These are phyloP conservation scores for Colletotrichum salicis DNA, from an alignment of 2,329 filamentous ascomycete species.

Conservation along the genomic window DNA sequence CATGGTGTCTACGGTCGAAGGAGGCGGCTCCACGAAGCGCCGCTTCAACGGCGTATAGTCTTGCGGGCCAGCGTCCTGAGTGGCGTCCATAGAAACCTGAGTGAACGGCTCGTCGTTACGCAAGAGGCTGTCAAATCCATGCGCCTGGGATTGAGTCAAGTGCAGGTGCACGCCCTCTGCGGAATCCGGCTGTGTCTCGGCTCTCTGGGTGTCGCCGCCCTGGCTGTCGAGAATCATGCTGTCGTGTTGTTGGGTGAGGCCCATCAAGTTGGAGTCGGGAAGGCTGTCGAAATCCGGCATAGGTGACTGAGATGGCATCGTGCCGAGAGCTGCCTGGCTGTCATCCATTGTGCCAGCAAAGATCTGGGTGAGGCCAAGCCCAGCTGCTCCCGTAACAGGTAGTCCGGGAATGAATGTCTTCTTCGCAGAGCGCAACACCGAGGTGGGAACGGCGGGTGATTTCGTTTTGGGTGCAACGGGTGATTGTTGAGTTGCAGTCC, in stretches of 20 bases:
- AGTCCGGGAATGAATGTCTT: conserved; percentile 78
- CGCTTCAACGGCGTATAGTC: conserved; percentile 76
- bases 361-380: conserved; percentile 85
- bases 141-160: conserved; percentile 70
- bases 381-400: conserved; percentile 68
- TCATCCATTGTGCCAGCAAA: conserved; percentile 90
- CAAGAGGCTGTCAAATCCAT: conserved; percentile 67
- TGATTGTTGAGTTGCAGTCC: conserved; percentile 52
- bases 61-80: conserved; percentile 83
- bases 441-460: conserved; percentile 68
- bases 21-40: conserved; percentile 72
- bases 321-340: conserved; percentile 54
- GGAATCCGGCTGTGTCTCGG: conserved; percentile 49
- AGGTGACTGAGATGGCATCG: conserved; percentile 52
- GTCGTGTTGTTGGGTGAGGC: conserved; percentile 66
- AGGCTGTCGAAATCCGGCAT: conserved; percentile 69
- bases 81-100: conserved; percentile 78
- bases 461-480: conserved; percentile 53
- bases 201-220: conserved; percentile 48
- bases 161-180: conserved; percentile 59
- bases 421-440: conserved; percentile 74
- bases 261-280: conserved; percentile 70
- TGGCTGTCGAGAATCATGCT: conserved; percentile 62
- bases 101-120: conserved; percentile 57
- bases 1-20: conserved; percentile 78